Conservation (phyloP, 2,329 filamentous ascomycete species). For the Penicillium decumbens region DNA sequence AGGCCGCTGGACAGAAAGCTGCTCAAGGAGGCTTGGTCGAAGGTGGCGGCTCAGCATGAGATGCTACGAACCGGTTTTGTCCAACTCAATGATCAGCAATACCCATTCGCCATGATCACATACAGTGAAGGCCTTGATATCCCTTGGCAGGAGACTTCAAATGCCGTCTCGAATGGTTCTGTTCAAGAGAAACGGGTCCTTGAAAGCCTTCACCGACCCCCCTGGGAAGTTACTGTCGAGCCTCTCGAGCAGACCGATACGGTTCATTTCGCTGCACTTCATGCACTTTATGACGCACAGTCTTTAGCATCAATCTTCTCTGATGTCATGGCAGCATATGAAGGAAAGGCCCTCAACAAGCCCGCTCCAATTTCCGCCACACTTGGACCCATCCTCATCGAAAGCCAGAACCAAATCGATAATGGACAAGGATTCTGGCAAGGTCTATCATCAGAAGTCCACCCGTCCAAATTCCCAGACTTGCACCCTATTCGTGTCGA, state of each 20-base stretch:
- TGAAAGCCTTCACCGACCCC: constrained; percentile 49
- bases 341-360: constrained; percentile 20
- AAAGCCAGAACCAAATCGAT: constrained; percentile 29
- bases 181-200: constrained; percentile 32
- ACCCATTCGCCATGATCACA: constrained; percentile 71
- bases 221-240: constrained; percentile 60
- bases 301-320: constrained; percentile 63
- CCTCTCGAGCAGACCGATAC: constrained; percentile 22
- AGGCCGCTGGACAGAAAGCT: constrained; percentile 33
- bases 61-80: constrained; percentile 75
- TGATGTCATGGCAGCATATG: constrained; percentile 50
- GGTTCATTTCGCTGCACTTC: constrained; percentile 60
- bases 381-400: constrained; percentile 44
- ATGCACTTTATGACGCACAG: constrained; percentile 80
- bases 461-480: constrained; percentile 68
- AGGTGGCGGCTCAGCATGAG: constrained; percentile 53
- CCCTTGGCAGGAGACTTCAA: constrained; percentile 38
- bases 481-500: constrained; percentile 58
- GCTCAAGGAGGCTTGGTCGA: constrained; percentile 58
- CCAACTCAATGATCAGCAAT: constrained; percentile 54
- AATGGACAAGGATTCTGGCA: constrained; percentile 59
- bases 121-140: constrained; percentile 42
- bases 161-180: background rate
- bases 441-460: constrained; percentile 48
- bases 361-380: constrained; percentile 40